These are phyloP conservation scores for Hypoxylon sp. DNA, from an alignment of 2,329 filamentous ascomycete species.

Conservation along the genomic window DNA sequence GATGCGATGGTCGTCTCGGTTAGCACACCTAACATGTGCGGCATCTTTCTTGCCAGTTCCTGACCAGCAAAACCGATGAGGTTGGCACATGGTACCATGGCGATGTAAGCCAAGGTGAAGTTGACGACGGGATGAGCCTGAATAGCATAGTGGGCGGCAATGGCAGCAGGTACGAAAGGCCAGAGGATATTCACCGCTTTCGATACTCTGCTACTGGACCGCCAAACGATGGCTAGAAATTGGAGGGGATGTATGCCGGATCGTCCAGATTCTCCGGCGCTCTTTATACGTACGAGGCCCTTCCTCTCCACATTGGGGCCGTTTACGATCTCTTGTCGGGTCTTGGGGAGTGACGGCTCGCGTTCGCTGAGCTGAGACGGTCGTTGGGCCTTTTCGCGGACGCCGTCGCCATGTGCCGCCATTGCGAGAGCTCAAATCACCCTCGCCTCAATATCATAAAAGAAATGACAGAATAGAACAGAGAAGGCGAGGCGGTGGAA, in stretches of 20 bases:
- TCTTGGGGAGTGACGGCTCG: slow-evolving; percentile 49
- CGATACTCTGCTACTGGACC: slow-evolving; percentile 74
- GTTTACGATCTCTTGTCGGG: slow-evolving; percentile 45
- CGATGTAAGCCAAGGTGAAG: slow-evolving; percentile 80
- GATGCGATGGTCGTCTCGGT: slow-evolving; percentile 77
- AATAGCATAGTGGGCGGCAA: slow-evolving; percentile 68
- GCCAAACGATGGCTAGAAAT: slow-evolving; percentile 75
- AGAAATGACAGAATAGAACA: slow-evolving; percentile 12
- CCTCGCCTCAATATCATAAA: slow-evolving; percentile 6
- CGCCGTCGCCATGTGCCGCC: slow-evolving; percentile 24
- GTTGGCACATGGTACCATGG: slow-evolving; percentile 84
- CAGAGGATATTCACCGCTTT: slow-evolving; percentile 79
- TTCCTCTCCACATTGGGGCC: slow-evolving; percentile 37
- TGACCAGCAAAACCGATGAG: slow-evolving; percentile 81
- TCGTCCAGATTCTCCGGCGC: slow-evolving; percentile 76
- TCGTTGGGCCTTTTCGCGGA: slow-evolving; percentile 44
- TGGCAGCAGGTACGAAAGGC: slow-evolving; percentile 80
- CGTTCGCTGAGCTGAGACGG: slow-evolving; percentile 42
- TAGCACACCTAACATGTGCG: slow-evolving; percentile 78
- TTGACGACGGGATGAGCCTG: slow-evolving; percentile 69
- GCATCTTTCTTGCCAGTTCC: slow-evolving; percentile 80
- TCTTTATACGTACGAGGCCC: slow-evolving; percentile 52
- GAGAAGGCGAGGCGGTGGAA: slow-evolving; percentile 7
- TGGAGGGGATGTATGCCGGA: slow-evolving; percentile 74
- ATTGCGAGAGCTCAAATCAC: slow-evolving; percentile 18